A percentile compares a stretch with the other conserved stretches of the same genome.
phyloP scores from a whole-genome alignment of 73 alveolate species.

The Symbiodinium natans region DNA sequence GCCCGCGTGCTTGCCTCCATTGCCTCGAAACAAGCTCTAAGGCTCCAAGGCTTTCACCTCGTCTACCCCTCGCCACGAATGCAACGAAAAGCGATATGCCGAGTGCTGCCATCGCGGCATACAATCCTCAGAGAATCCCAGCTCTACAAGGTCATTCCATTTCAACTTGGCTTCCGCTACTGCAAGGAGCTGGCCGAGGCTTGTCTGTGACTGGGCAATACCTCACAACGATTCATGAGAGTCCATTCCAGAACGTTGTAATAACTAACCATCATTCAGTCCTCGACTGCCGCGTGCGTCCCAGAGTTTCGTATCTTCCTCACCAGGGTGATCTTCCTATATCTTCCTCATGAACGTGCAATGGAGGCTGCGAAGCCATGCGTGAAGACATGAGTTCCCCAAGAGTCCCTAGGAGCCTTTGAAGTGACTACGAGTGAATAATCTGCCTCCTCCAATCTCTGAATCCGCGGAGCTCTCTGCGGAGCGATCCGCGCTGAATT shows the following conservation, averaged over 20 bases:
- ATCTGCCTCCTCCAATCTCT: neutral
- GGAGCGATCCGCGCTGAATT: no score
- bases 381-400: no score
- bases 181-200: neutral
- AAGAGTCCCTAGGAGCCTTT: no score
- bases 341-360: neutral
- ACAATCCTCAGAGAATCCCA: neutral
- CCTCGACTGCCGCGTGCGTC: neutral
- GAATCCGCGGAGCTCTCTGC: neutral
- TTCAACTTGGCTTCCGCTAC: no score
- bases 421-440: no score
- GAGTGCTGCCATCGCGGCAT: neutral
- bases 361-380: neutral
- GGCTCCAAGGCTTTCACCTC: neutral
- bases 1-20: neutral
- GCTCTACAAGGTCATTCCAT: no score
- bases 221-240: neutral
- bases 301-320: constrained; percentile 1
- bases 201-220: neutral
- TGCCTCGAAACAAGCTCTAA: no score
- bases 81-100: neutral
- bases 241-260: no score
- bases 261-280: no score
- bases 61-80: neutral
- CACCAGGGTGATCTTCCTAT: neutral